phyloP scores from a whole-genome alignment of 345 rosid genomes.

The Eutrema yunnanense region DNA sequence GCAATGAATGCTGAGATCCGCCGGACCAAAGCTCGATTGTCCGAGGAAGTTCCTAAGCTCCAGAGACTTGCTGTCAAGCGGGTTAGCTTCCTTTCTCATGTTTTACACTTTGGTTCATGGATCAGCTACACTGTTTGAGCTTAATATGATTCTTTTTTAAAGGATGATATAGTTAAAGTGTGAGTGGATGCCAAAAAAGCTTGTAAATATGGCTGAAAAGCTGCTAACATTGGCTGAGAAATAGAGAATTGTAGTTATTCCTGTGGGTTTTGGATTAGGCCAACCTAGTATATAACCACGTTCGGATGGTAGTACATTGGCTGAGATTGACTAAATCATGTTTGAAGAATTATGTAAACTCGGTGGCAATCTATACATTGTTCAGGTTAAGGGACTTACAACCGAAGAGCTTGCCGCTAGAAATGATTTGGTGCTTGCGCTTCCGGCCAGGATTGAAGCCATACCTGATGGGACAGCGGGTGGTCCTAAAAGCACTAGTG shows the following conservation, averaged over 20 bases:
- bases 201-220: not conserved
- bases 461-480: constrained; percentile 92
- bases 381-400: constrained; percentile 86
- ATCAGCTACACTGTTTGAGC: not conserved
- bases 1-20: constrained; percentile 97
- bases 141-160: not conserved
- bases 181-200: not conserved
- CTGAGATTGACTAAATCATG: not conserved
- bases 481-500: constrained; percentile 68
- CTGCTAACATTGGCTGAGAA: not conserved
- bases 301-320: not conserved
- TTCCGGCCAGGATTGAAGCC: constrained; percentile 86
- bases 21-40: constrained; percentile 77
- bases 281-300: not conserved
- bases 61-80: constrained; percentile 90
- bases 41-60: constrained; percentile 87
- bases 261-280: not conserved
- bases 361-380: not conserved
- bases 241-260: not conserved
- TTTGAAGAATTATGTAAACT: not conserved
- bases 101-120: not conserved
- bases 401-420: constrained; percentile 86
- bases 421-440: constrained; percentile 85
- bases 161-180: not conserved
- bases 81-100: constrained; percentile 35